Evolutionary conservation across 2,329 filamentous ascomycete species (phyloP).

Genomic region (Trichoderma guizhouense): DNA sequence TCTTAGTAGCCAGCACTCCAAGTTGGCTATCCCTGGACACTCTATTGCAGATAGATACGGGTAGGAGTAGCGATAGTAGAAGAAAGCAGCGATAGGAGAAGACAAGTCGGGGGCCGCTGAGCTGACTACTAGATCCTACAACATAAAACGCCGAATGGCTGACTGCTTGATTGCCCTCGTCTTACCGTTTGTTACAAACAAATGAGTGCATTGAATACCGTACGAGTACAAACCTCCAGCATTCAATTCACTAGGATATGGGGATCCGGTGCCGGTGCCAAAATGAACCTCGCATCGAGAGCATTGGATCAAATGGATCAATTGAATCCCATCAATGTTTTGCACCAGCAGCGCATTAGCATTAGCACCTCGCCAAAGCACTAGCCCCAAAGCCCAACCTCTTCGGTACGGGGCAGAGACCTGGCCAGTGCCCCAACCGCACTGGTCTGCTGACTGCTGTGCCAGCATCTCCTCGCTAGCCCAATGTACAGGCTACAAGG

Average conservation of each 20-base stretch:
- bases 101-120: neutral
- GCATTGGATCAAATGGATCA: neutral
- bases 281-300: neutral
- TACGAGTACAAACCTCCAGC: neutral
- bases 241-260: neutral
- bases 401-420: neutral
- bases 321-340: neutral
- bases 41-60: neutral
- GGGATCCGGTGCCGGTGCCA: neutral
- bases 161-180: neutral
- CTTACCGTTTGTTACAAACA: neutral
- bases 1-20: neutral
- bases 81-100: neutral
- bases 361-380: neutral
- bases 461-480: neutral
- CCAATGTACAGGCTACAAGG: slow-evolving; percentile 7
- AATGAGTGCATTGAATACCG: neutral
- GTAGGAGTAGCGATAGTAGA: neutral
- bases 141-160: neutral
- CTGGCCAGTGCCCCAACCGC: slow-evolving; percentile 7
- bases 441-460: slow-evolving; percentile 12
- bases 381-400: neutral
- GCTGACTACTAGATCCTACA: neutral
- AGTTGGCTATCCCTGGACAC: neutral
- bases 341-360: slow-evolving; percentile 3